Conservation (phyloP, 2,329 filamentous ascomycete genomes). For the Sclerotinia nivalis region DNA sequence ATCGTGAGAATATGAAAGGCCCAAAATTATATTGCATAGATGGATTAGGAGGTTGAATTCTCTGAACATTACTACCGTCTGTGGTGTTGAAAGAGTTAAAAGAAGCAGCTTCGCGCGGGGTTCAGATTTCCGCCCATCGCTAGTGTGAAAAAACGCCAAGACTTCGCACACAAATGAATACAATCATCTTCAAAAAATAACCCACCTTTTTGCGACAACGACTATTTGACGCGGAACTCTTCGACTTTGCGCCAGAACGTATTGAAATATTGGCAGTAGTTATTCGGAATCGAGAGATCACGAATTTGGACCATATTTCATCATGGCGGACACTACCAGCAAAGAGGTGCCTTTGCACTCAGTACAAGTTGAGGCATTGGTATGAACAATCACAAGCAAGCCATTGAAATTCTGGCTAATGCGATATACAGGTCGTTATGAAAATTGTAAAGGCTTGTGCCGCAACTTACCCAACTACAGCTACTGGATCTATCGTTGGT, state of each 20-base stretch:
- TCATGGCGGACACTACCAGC: conserved; percentile 56
- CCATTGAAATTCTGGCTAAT: conserved; percentile 36
- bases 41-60: background rate
- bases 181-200: conserved; percentile 23
- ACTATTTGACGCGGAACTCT: conserved; percentile 20
- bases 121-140: conserved; percentile 11
- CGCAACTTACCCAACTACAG: conserved; percentile 80
- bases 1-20: background rate
- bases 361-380: conserved; percentile 93
- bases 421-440: conserved; percentile 73
- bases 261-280: conserved; percentile 8
- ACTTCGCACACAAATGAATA: conserved; percentile 26
- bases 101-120: conserved; percentile 20
- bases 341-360: conserved; percentile 76
- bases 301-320: conserved; percentile 35
- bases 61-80: too few relatives aligned
- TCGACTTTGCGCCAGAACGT: conserved; percentile 6
- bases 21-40: background rate
- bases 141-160: conserved; percentile 23
- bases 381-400: conserved; percentile 52
- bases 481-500: conserved; percentile 87
- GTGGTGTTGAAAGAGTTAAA: background rate
- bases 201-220: conserved; percentile 25
- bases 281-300: conserved; percentile 3
- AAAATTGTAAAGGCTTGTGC: conserved; percentile 97